Evolutionary conservation across 192 early-diverging fungal genomes (phyloP).

Genomic region (Mortierella claussenii): DNA sequence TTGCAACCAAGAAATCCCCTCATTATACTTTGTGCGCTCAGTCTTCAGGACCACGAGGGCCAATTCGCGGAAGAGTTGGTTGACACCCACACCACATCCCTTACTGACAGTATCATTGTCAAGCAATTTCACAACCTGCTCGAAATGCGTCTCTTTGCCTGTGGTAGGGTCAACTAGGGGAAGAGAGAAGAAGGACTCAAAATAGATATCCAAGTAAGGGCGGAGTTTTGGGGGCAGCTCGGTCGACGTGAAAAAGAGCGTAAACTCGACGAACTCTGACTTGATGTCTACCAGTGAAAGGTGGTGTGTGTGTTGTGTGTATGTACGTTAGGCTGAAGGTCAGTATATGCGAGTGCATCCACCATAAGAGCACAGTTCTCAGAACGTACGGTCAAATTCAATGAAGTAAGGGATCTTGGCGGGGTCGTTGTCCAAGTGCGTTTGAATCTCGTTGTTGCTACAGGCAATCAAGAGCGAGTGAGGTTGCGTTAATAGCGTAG

Average conservation of each 20-base stretch:
- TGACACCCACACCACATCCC: constrained; percentile 52
- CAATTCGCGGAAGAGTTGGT: constrained; percentile 49
- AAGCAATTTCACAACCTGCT: constrained; percentile 63
- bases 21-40: constrained; percentile 59
- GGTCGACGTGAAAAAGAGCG: constrained; percentile 57
- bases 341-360: too few species aligned
- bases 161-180: constrained; percentile 57
- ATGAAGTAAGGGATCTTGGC: constrained; percentile 62
- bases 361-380: too few species aligned
- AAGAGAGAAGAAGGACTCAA: constrained; percentile 63
- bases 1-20: constrained; percentile 63
- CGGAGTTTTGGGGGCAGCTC: constrained; percentile 57
- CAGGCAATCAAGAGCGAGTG: background rate
- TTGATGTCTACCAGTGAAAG: constrained; percentile 61
- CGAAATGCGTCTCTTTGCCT: constrained; percentile 52
- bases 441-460: constrained; percentile 61
- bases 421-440: constrained; percentile 59
- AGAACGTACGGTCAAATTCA: constrained; percentile 65
- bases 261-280: constrained; percentile 62
- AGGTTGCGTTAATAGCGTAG: too few species aligned
- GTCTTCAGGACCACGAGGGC: constrained; percentile 47
- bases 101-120: constrained; percentile 66
- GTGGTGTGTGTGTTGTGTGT: too few species aligned
- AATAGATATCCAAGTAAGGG: constrained; percentile 63
- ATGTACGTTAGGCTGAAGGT: too few species aligned